Percentiles rank a stretch among this genome's conserved stretches.
Evolutionary conservation across 2,329 filamentous ascomycete species (phyloP).

Genomic region (Neofusicoccum sp.): DNA sequence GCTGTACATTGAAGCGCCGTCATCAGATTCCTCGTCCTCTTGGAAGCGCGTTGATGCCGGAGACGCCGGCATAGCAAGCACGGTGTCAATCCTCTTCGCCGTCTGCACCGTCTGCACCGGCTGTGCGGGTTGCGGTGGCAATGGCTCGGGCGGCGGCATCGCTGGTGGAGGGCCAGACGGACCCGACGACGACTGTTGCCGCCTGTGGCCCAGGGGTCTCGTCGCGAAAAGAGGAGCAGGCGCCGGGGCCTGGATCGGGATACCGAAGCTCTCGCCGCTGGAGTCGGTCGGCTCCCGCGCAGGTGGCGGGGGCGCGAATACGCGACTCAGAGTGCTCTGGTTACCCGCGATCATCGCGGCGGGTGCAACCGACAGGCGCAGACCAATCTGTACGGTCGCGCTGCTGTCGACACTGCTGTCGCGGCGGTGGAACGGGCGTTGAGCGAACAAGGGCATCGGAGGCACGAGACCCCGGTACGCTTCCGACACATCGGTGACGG

Average conservation of each 20-base stretch:
- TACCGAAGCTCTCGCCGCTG: conserved; percentile 27
- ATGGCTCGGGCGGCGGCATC: background rate
- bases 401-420: conserved; percentile 64
- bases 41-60: conserved; percentile 7
- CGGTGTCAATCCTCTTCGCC: too few relatives aligned
- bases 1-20: background rate
- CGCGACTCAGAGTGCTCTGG: conserved; percentile 26
- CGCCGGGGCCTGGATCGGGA: background rate
- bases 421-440: conserved; percentile 48
- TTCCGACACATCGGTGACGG: conserved; percentile 38
- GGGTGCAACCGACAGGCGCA: conserved; percentile 59
- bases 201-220: background rate
- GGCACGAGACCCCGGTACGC: conserved; percentile 19
- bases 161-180: background rate
- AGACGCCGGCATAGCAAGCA: background rate
- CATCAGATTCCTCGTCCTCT: background rate
- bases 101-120: too few relatives aligned
- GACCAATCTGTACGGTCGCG: conserved; percentile 69
- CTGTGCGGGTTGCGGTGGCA: too few relatives aligned
- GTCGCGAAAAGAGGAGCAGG: conserved; percentile 1
- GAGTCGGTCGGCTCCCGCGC: conserved; percentile 28
- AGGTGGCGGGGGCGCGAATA: background rate
- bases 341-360: conserved; percentile 36
- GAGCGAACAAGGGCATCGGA: conserved; percentile 40
- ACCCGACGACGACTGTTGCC: background rate